Percentiles rank a stretch among this genome's conserved stretches.
phyloP scores from a whole-genome alignment of 2,329 filamentous ascomycete genomes.

The Biscogniauxia mediterranea region DNA sequence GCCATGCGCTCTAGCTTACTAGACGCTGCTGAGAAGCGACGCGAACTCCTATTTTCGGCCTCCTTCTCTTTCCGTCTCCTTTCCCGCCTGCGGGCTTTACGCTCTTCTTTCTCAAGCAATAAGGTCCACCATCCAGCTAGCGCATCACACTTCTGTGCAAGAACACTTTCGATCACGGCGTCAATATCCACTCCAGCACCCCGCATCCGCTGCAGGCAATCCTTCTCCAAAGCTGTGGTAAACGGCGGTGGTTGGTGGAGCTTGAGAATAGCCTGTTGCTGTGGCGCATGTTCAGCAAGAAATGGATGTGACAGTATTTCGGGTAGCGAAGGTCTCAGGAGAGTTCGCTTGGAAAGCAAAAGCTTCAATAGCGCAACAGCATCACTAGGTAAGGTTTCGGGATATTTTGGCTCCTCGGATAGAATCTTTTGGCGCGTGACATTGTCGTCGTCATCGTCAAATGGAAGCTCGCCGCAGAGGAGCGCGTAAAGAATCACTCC shows the following conservation, averaged over 20 bases:
- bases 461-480: constrained; percentile 82
- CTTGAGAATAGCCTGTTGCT: constrained; percentile 87
- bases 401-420: constrained; percentile 80
- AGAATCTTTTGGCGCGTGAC: constrained; percentile 83
- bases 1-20: constrained; percentile 81
- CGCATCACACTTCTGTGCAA: constrained; percentile 84
- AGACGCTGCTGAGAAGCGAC: constrained; percentile 84
- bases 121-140: constrained; percentile 96
- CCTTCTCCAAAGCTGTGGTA: constrained; percentile 81
- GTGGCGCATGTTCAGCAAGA: constrained; percentile 78
- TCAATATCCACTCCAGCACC: constrained; percentile 93
- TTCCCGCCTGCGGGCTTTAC: constrained; percentile 78
- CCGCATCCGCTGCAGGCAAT: constrained; percentile 88
- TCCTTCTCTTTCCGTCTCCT: constrained; percentile 84
- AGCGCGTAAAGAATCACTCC: constrained; percentile 83
- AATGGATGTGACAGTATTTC: constrained; percentile 90
- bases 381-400: constrained; percentile 73
- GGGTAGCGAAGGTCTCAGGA: constrained; percentile 75
- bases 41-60: constrained; percentile 72
- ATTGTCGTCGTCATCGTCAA: constrained; percentile 92
- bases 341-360: constrained; percentile 86
- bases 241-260: constrained; percentile 79
- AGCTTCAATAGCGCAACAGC: constrained; percentile 73
- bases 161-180: constrained; percentile 87
- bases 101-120: constrained; percentile 88